Base-by-base conservation (phyloP, 768 basidiomycete genomes). In the Amanita jacksonii region DNA sequence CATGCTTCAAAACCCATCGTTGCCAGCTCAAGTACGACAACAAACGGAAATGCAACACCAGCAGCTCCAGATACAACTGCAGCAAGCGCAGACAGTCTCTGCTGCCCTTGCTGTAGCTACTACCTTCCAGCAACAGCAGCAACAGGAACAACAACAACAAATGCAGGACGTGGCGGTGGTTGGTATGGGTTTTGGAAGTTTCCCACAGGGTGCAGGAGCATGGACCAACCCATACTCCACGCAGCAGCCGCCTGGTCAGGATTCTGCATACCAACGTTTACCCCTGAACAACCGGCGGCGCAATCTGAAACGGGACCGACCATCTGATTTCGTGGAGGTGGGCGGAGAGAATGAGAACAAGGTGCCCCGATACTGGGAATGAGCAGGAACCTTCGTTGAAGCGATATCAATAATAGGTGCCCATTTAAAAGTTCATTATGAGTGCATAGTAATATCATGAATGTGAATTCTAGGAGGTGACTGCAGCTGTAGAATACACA, bases 241-340 rank as follows among this genome's bases (percentile, higher is more conserved):
- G 46, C 65, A 67, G 49, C 81, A 85, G 57, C 71, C 74, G 23
- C 72, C 73, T 40, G 70, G 72, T 5, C 77, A 79, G 55, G 87
- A 90, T 49, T 89, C 86, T 5, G 83, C 87, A n/a, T 90, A 91
- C 58, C 88, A 91, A 58, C 72, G 88, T 27, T 56, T 88, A 38
- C 87, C 87, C 23, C 63, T 91, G 43, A 90, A 89, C 54, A 87
- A 85, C 54, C 72, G 87, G 47, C 73, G 87, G 42, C 67, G 84
- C 55, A 79, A 78, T 52, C 54, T 85, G 51, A 89, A 91, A 62
- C 73, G 87, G 7, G 88, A 90, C 23, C 68, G 87, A 36, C 87
- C 87, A 1, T 81, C 83, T 3, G 88, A 91, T 62, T 90, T 90
- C 55, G 60, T 87, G 54, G 87, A 89, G 54, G 72, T 86, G 8